Base-by-base conservation (phyloP, 495 filamentous ascomycete species). In the Penicillium pancosmium region DNA sequence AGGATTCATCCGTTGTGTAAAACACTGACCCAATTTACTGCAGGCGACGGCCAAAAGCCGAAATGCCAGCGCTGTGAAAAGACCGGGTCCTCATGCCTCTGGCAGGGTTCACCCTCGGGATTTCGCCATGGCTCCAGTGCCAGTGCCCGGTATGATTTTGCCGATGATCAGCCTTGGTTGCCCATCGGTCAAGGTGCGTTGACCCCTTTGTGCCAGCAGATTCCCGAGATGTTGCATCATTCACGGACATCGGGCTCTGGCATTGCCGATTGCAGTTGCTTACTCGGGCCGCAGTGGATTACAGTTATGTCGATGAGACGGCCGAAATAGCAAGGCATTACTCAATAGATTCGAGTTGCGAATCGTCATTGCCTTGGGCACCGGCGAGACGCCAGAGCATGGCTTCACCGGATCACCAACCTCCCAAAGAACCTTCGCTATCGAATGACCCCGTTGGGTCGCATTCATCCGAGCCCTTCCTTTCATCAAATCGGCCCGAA, bases 121-220 rank as follows among this genome's bases (percentile, higher is more conserved):
- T 67, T 67, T 43, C 61, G 64, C 21, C 64, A 67, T 59, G 64
- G 64, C 21, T 67, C 64, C 34, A 67, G 64, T 50, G 64, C 61
- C 2, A 66, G 59, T 60, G 59, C 59, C 36, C 64, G 35, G 21
- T 67, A 64, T 62, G 50, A 62, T 19, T 61, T 67, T 36, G 50
- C 64, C 40, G 61, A 64, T 46, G 64, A 64, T 50, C 64, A 67
- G 55, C 57, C 59, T 21, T 67, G 64, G 64, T 21, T 67, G 2
- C 57, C 64, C 11, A 50, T 61, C 27, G 61, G 55, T 1, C 50
- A 51, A 12, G 61, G 64, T 67, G 5, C 35, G 61, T 56, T 19
- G 19, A 44, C 16, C 15, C 41, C 16, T 3, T 9, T 19, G 55
- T 52, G 35, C 33, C 12, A 43, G 23, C 15, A 36, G 7, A 18